phyloP scores from a whole-genome alignment of 495 filamentous ascomycete species.

The Tuber umbilicatum region DNA sequence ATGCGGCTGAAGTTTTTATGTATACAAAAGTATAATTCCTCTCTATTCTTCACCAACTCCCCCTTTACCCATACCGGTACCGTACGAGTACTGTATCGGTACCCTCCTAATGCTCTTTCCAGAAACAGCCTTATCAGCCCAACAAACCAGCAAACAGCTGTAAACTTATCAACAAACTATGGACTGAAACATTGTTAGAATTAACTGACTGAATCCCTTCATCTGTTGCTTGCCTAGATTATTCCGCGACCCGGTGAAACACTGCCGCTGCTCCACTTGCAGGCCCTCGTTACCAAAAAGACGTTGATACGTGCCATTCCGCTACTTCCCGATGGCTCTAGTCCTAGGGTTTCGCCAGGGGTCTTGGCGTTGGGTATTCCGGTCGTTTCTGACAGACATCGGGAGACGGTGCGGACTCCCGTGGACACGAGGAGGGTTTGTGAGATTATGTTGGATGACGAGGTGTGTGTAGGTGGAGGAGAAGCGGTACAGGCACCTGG shows the following conservation, averaged over 20 bases:
- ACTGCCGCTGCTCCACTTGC: slow-evolving; percentile 33
- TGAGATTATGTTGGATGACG: slow-evolving; percentile 25
- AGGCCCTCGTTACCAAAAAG: slow-evolving; percentile 31
- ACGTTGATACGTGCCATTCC: slow-evolving; percentile 37
- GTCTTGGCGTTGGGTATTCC: slow-evolving; percentile 31
- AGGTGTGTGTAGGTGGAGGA: background rate
- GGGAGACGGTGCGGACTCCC: slow-evolving; percentile 8
- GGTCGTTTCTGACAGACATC: slow-evolving; percentile 21
- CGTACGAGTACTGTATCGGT: too few species aligned
- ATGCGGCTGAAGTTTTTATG: slow-evolving; percentile 36
- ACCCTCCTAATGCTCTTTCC: background rate
- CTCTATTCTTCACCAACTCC: background rate
- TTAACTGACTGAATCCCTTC: background rate
- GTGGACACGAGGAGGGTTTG: slow-evolving; percentile 16
- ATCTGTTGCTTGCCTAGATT: slow-evolving; percentile 19
- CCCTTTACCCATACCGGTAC: background rate
- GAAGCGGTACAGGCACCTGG: background rate
- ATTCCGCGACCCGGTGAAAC: slow-evolving; percentile 33
- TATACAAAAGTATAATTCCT: slow-evolving; percentile 37
- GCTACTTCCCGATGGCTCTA: slow-evolving; percentile 37
- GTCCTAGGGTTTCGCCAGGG: slow-evolving; percentile 32
- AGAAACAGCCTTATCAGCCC: background rate
- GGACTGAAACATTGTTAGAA: background rate
- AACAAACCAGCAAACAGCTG: background rate
- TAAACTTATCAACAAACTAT: background rate